These are phyloP conservation scores for Umbilicus rupestris DNA, from an alignment of 164 flowering plant genomes.

Conservation along the genomic window DNA sequence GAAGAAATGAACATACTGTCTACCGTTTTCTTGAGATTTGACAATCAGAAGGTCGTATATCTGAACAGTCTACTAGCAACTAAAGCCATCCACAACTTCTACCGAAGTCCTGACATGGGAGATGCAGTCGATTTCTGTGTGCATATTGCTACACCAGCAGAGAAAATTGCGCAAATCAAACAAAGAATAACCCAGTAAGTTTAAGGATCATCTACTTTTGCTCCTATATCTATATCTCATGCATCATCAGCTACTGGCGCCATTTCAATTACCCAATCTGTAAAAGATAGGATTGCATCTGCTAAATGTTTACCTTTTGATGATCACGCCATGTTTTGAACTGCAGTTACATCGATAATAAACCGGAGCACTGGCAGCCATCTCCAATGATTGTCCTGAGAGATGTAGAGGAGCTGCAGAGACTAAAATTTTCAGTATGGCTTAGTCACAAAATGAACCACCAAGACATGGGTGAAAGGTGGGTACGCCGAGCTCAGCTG, in stretches of 20 bases:
- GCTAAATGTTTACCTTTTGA: background rate
- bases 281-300: background rate
- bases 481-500: conserved; percentile 34
- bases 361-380: conserved; percentile 51
- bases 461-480: conserved; percentile 53
- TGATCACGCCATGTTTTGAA: background rate
- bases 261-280: background rate
- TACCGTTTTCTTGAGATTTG: conserved; percentile 48
- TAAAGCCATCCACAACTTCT: conserved; percentile 40
- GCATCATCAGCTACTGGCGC: background rate
- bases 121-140: conserved; percentile 50
- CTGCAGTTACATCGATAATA: conserved; percentile 44
- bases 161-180: conserved; percentile 40
- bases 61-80: conserved; percentile 42
- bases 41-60: conserved; percentile 39
- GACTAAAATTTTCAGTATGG: conserved; percentile 40
- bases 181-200: conserved; percentile 35
- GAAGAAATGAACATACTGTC: conserved; percentile 78
- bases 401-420: conserved; percentile 30
- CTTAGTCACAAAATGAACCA: conserved; percentile 40
- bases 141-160: conserved; percentile 54
- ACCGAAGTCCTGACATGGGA: conserved; percentile 73
- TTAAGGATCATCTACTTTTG: background rate
- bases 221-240: background rate
- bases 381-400: conserved; percentile 28